A percentile compares a stretch with the other conserved stretches of the same genome.
phyloP scores from a whole-genome alignment of 768 basidiomycete species.

The Tephrocybe sp. region DNA sequence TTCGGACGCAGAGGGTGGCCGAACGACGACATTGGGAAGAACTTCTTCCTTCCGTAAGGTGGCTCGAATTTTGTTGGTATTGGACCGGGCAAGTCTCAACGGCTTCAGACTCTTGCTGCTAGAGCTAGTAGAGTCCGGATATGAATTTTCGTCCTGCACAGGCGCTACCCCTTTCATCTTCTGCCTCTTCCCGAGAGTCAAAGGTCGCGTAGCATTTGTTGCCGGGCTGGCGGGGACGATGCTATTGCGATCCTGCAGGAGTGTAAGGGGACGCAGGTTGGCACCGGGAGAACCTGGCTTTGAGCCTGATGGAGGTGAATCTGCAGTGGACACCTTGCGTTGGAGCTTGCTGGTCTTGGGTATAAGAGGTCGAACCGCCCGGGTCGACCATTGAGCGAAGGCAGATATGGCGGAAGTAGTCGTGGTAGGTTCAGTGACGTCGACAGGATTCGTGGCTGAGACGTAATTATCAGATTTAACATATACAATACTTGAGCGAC shows the following conservation, averaged over 20 bases:
- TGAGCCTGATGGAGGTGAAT: conserved; percentile 23
- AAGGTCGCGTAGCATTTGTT: conserved; percentile 45
- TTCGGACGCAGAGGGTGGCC: conserved; percentile 56
- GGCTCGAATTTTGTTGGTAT: conserved; percentile 63
- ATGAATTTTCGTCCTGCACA: conserved; percentile 40
- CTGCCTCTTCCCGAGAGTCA: conserved; percentile 58
- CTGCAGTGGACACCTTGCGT: conserved; percentile 37
- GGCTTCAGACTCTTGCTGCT: conserved; percentile 55
- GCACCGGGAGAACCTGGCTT: conserved; percentile 41
- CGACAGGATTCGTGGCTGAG: conserved; percentile 21
- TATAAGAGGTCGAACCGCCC: conserved; percentile 52
- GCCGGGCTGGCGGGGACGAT: conserved; percentile 28
- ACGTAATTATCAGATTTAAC: conserved; percentile 56
- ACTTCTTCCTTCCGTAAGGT: conserved; percentile 54
- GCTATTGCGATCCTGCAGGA: conserved; percentile 58
- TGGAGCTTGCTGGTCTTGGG: conserved; percentile 50
- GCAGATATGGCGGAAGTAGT: conserved; percentile 36
- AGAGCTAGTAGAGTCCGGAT: conserved; percentile 29
- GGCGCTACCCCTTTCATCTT: conserved; percentile 31
- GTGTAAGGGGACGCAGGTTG: conserved; percentile 60
- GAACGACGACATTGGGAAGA: conserved; percentile 60
- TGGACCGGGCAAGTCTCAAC: conserved; percentile 58
- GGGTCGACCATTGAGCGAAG: conserved; percentile 48
- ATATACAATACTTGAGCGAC: conserved; percentile 65
- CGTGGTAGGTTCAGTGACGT: conserved; percentile 18